Conservation (phyloP, 768 basidiomycete genomes). For the Rhodotorula taiwanensis region DNA sequence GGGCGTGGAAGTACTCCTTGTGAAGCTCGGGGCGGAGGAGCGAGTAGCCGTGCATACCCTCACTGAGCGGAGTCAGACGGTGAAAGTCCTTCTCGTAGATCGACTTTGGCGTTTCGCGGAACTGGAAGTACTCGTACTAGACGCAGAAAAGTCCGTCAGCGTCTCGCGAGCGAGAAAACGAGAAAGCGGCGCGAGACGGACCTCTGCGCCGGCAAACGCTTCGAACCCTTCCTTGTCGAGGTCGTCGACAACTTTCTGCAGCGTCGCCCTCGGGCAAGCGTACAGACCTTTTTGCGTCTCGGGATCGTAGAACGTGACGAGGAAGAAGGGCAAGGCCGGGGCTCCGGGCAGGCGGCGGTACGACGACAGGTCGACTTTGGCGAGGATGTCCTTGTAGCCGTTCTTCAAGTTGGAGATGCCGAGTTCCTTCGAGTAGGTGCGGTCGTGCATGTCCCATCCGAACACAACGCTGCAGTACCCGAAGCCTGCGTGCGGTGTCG, state of each 20-base stretch:
- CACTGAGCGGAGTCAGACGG: constrained; percentile 69
- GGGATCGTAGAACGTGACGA: constrained; percentile 83
- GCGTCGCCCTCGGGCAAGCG: constrained; percentile 79
- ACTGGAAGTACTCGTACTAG: constrained; percentile 68
- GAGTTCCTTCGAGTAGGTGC: constrained; percentile 74
- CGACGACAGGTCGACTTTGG: constrained; percentile 75
- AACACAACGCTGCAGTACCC: constrained; percentile 32
- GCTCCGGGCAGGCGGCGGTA: constrained; percentile 90
- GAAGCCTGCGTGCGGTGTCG: constrained; percentile 8
- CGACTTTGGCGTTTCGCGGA: constrained; percentile 68
- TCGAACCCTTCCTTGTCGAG: constrained; percentile 53
- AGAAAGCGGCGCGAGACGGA: too few relatives aligned
- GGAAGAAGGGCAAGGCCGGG: constrained; percentile 82
- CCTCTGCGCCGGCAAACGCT: constrained; percentile 47
- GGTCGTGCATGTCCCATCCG: constrained; percentile 73
- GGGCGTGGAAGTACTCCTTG: constrained; percentile 75
- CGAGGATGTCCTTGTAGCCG: constrained; percentile 82
- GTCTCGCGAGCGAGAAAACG: background rate
- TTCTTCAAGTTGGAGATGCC: constrained; percentile 84
- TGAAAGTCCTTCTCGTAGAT: constrained; percentile 70
- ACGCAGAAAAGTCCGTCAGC: background rate
- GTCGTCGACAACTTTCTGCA: constrained; percentile 56
- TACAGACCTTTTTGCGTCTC: constrained; percentile 66
- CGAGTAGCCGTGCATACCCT: constrained; percentile 96
- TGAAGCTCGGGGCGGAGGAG: constrained; percentile 61